Percentiles rank a stretch among this genome's conserved stretches.
Evolutionary conservation across 2,329 filamentous ascomycete genomes (phyloP).

Genomic region (Botryotinia globosa): DNA sequence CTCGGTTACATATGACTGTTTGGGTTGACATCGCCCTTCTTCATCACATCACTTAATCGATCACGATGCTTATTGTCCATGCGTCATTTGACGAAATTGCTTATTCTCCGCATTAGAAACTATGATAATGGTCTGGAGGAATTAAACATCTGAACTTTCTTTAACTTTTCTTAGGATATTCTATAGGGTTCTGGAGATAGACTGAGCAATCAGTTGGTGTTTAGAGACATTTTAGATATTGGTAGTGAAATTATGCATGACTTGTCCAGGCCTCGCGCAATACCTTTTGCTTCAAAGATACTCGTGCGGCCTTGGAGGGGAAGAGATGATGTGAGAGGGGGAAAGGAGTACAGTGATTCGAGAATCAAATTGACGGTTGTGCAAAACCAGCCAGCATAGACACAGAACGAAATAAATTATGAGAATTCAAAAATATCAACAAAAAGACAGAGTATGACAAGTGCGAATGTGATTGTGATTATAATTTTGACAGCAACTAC

Average conservation of each 20-base stretch:
- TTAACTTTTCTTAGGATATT: not conserved
- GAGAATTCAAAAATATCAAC: too few species aligned
- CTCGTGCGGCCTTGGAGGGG: not conserved
- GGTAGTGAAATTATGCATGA: not conserved
- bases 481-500: not conserved
- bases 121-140: not conserved
- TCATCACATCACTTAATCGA: not conserved
- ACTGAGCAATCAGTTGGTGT: constrained; percentile 7
- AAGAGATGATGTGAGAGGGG: not conserved
- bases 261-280: not conserved
- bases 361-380: not conserved
- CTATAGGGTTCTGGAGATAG: not conserved
- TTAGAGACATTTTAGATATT: not conserved
- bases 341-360: not conserved
- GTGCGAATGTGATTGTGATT: not conserved
- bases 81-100: not conserved
- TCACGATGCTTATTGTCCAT: not conserved
- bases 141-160: not conserved
- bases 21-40: not conserved
- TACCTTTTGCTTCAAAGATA: too few species aligned
- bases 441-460: too few species aligned
- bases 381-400: not conserved
- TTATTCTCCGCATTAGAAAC: too few species aligned
- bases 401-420: not conserved
- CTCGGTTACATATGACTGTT: not conserved